Evolutionary conservation across 768 basidiomycete species (phyloP).

Genomic region (Panaeolus cyanescens): DNA sequence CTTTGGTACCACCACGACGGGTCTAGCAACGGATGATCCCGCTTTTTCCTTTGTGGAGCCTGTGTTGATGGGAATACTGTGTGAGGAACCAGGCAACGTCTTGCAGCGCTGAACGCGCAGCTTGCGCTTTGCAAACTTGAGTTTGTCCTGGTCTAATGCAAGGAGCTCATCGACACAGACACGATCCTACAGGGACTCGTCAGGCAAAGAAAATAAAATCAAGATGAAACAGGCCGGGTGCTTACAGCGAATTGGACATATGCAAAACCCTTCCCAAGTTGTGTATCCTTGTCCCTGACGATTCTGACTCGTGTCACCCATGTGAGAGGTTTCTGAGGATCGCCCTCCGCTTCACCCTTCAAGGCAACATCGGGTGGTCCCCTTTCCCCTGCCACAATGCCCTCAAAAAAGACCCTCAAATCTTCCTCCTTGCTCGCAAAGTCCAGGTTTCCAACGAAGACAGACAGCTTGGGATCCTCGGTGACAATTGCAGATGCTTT

Average conservation of each 20-base stretch:
- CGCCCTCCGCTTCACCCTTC: conserved; percentile 24
- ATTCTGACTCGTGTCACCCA: conserved; percentile 90
- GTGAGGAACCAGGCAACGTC: conserved; percentile 48
- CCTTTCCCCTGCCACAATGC: conserved; percentile 66
- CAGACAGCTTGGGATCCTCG: conserved; percentile 74
- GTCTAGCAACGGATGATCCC: conserved; percentile 15
- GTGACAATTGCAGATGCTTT: conserved; percentile 24
- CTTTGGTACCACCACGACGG: conserved; percentile 52
- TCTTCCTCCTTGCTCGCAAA: conserved; percentile 93
- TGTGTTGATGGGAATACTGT: conserved; percentile 9
- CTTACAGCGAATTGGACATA: conserved; percentile 85
- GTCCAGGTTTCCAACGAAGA: conserved; percentile 94
- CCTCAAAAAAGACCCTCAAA: conserved; percentile 84
- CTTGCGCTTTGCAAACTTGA: conserved; percentile 93
- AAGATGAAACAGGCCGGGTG: conserved; percentile 24
- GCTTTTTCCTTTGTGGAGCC: conserved; percentile 14
- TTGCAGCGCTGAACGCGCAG: conserved; percentile 92
- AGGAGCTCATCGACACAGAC: conserved; percentile 93
- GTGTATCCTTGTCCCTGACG: conserved; percentile 87
- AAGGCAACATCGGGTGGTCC: conserved; percentile 49
- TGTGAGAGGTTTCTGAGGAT: conserved; percentile 37
- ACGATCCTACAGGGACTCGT: conserved; percentile 59
- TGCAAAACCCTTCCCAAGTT: conserved; percentile 93
- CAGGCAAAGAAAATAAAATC: conserved; percentile 4
- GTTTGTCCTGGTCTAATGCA: conserved; percentile 70